Conservation (phyloP, 176 grass and related monocot species). For the Carex myosuroides region DNA sequence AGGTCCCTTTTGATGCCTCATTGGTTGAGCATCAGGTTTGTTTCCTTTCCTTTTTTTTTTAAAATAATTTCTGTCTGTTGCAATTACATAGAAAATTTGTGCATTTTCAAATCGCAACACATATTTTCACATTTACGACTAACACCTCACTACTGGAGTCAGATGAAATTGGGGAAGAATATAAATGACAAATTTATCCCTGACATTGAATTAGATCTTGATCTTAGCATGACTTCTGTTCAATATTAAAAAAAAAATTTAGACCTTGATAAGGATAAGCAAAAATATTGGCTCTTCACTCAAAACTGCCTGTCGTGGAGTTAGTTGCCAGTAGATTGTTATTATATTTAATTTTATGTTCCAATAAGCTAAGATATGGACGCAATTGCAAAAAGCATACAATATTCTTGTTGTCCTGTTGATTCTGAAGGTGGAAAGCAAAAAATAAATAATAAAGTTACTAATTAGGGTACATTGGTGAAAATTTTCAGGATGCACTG, state of each 20-base stretch:
- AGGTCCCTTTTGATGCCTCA: constrained; percentile 54
- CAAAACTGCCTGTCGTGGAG: background rate
- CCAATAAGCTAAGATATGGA: background rate
- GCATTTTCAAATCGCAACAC: background rate
- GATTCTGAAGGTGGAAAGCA: background rate
- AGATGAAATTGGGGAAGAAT: background rate
- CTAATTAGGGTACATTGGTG: constrained; percentile 12
- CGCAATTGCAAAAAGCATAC: background rate
- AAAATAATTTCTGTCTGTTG: background rate
- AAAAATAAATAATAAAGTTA: background rate
- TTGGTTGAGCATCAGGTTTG: constrained; percentile 55
- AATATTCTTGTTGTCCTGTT: background rate
- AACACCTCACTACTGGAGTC: background rate
- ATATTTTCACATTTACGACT: background rate
- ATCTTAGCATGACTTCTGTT: background rate
- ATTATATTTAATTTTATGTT: background rate
- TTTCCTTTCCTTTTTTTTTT: background rate
- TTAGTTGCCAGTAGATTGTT: background rate
- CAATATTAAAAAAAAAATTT: background rate
- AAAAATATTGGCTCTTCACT: background rate
- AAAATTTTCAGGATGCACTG: constrained; percentile 55
- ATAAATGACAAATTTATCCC: background rate
- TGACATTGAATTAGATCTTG: background rate
- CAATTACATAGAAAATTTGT: background rate
- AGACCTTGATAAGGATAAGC: background rate